phyloP scores from a whole-genome alignment of 306 rosid species.

The Acacia crassicarpa region DNA sequence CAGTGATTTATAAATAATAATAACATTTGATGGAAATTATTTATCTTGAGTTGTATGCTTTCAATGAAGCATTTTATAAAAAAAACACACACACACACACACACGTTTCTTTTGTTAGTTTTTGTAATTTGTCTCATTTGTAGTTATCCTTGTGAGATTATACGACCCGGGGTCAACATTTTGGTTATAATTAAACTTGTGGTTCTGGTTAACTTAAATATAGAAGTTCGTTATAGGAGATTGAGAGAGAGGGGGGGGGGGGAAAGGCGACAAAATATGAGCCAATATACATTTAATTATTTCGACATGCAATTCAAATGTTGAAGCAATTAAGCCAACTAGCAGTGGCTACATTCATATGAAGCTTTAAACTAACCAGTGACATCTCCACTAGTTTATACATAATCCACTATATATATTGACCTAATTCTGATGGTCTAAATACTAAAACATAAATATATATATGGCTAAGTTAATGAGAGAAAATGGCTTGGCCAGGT shows the following conservation, averaged over 20 bases:
- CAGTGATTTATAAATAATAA: not conserved
- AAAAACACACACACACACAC: no score
- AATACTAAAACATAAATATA: not conserved
- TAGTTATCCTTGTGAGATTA: no score
- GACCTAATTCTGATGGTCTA: not conserved
- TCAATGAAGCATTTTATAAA: no score
- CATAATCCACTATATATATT: not conserved
- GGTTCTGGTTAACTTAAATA: not conserved
- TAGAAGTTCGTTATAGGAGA: not conserved
- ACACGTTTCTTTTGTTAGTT: no score
- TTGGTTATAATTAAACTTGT: not conserved
- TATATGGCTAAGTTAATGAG: not conserved
- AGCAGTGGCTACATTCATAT: not conserved
- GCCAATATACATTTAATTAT: not conserved
- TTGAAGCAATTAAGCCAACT: not conserved
- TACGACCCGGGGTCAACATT: no score
- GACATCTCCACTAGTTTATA: not conserved
- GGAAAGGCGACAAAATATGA: not conserved
- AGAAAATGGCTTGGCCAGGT: slow-evolving; percentile 82
- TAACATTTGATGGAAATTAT: not conserved
- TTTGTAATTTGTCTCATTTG: no score
- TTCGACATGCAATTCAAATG: not conserved
- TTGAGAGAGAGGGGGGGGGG: not conserved
- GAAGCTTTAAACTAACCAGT: not conserved
- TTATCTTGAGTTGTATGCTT: not conserved